These are phyloP conservation scores for Colletotrichum sp. DNA, from an alignment of 2,329 filamentous ascomycete genomes.

Conservation along the genomic window DNA sequence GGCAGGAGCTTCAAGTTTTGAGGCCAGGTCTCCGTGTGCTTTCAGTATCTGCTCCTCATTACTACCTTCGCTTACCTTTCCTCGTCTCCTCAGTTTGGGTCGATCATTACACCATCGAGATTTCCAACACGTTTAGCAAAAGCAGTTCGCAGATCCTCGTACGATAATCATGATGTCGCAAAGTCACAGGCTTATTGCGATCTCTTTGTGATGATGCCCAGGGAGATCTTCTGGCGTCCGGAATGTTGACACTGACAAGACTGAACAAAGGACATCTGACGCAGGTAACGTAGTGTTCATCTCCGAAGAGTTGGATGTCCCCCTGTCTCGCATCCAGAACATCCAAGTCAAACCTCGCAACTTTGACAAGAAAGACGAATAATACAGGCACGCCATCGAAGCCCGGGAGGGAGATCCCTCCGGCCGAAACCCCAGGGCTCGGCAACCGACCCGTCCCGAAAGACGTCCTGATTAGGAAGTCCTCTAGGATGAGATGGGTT, in stretches of 20 bases:
- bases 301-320: neutral
- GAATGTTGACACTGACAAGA: neutral
- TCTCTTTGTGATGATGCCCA: neutral
- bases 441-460: neutral
- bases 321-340: neutral
- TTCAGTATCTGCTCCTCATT: neutral
- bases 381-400: neutral
- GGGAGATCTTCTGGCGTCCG: neutral
- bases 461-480: neutral
- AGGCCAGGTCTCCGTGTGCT: neutral
- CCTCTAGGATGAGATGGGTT: neutral
- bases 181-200: neutral
- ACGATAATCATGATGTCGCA: neutral
- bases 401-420: neutral
- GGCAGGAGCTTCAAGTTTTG: neutral
- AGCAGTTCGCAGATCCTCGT: neutral
- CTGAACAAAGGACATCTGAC: neutral
- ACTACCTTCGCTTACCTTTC: neutral
- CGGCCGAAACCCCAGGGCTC: neutral
- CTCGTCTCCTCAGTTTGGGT: neutral
- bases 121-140: neutral
- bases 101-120: neutral
- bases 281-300: neutral
- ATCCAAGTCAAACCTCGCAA: neutral
- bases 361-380: neutral